Percentiles rank a stretch among this genome's conserved stretches.
These are phyloP conservation scores for Aspergillus incahuasiensis DNA, from an alignment of 495 filamentous ascomycete species.

Conservation along the genomic window DNA sequence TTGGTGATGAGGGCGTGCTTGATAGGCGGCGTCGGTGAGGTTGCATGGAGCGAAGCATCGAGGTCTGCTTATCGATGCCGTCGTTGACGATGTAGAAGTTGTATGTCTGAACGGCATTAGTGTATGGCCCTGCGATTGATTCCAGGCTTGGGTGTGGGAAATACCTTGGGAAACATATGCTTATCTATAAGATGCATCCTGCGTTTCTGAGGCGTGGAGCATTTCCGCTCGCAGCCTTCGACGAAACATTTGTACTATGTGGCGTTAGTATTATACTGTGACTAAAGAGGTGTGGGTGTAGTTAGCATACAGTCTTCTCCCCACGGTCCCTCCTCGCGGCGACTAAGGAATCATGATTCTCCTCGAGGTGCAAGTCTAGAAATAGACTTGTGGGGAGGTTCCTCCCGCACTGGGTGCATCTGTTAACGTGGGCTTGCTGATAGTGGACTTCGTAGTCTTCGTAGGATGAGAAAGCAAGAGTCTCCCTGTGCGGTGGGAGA, in stretches of 20 bases:
- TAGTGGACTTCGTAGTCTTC: constrained; percentile 89
- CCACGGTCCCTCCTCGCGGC: constrained; percentile 68
- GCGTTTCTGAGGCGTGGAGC: constrained; percentile 76
- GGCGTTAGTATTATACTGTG: neutral
- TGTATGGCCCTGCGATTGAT: neutral
- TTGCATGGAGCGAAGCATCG: constrained; percentile 57
- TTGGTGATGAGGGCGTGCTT: constrained; percentile 37
- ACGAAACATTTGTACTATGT: constrained; percentile 81
- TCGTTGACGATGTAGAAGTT: constrained; percentile 86
- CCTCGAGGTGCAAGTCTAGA: constrained; percentile 79
- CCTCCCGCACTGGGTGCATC: constrained; percentile 75
- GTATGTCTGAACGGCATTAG: constrained; percentile 53
- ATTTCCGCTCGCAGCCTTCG: constrained; percentile 80
- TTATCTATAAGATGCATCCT: constrained; percentile 87
- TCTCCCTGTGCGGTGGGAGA: constrained; percentile 70
- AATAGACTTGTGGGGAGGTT: constrained; percentile 72
- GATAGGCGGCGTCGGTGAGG: constrained; percentile 48
- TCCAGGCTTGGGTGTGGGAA: neutral
- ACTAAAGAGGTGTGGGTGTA: neutral
- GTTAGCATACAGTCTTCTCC: constrained; percentile 70
- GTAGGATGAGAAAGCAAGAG: constrained; percentile 64
- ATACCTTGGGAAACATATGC: constrained; percentile 80
- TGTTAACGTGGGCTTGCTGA: constrained; percentile 70
- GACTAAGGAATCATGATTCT: constrained; percentile 81
- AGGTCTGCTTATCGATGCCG: constrained; percentile 78